Base-by-base conservation (phyloP, 208 protist genomes). In the Acanthamoeba quina region DNA sequence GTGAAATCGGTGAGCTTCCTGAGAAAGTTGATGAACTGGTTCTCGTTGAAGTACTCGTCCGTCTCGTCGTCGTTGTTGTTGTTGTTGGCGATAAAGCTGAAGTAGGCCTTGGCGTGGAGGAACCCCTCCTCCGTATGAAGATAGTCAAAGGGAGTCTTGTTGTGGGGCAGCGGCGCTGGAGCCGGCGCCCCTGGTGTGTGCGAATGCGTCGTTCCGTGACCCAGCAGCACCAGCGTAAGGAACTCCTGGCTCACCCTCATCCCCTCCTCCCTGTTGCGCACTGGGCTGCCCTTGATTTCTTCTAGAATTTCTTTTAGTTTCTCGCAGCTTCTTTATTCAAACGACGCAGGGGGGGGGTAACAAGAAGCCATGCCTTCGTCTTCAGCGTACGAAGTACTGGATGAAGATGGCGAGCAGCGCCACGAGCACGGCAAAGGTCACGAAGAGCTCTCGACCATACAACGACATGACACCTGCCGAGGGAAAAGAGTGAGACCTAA, bases 1-100 rank as follows among this genome's bases (percentile, higher is more conserved):
- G 83, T 93, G 68, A 93, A 93, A 37, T 93, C 90, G 21, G 90
- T 93, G 11, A 93, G 90, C 90, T 93, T 93, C 64, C 90, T 15
- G 1, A 93, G 26, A 68, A 93, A 82, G 90, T 85, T 93, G 47
- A 93, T 83, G 52, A 93, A 93, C 68, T 93, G 90, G 90, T 93
- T 93, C 66, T 93, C 90, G 34, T 78, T 93, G 68, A 93, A 83
- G 90, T 41, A 76, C 52, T 62, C 49, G 44, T 34, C 68, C 7
- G 11, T 24, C 29, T 82, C 68, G 34, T 19, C 7, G 34, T 44
- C 66, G 11, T 74, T 37, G 5, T 74, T 37, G 11, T 83, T 44
- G 80, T 58, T 44, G 49, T 58, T 58, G 72, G 68, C 62, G 21
- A 83, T 93, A 10, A 31, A 76, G n/a, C 11, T 31, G 56, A 93